Evolutionary conservation across 306 rosid species (phyloP), one percentile per base, ranked within the genome.

Genomic region (Pyrus betulifolia): DNA sequence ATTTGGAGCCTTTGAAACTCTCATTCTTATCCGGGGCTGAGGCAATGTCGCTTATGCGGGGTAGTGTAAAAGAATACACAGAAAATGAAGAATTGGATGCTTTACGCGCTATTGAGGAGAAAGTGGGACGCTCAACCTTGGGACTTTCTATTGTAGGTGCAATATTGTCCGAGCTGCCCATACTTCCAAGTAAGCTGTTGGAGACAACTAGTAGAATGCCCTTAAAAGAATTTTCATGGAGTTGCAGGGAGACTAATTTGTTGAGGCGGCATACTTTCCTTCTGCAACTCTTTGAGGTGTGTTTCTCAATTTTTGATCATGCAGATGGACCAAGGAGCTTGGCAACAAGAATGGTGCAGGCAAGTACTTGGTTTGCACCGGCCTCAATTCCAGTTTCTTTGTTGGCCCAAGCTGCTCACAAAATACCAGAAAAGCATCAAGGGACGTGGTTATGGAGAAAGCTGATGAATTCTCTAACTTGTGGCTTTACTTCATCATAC

Each of bases 361-460:
- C 87, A 75, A 86, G 98, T 75, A 92, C 93, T 67, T 93, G 98
- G 98, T 91, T 93, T 66, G 98, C 93, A 59, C 95, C 98, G 0
- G 74, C 87, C 31, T 77, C 95, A 13, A 85, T 93, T 76, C 98
- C 96, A 45, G 77, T 83, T 80, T 82, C 88, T 44, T 76, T 87
- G 69, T 65, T 93, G 68, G 87, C 84, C 78, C 81, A 74, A 66
- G 96, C 96, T 40, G 98, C 98, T 35, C 79, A 88, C 72, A 90
- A 87, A 76, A 82, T 91, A 71, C 96, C 91, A 2, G 86, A 88
- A 85, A 93, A 85, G 79, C 82, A 75, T 76, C 81, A 71, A 4
- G 75, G 82, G 21, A 85, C 75, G 3, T 65, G 87, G 76, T 83
- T 88, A 51, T 89, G 88, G 93, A 87, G 84, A 76, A 85, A 81